Conservation (phyloP, 192 early-diverging fungal species). For the Linnemannia hyalina region DNA sequence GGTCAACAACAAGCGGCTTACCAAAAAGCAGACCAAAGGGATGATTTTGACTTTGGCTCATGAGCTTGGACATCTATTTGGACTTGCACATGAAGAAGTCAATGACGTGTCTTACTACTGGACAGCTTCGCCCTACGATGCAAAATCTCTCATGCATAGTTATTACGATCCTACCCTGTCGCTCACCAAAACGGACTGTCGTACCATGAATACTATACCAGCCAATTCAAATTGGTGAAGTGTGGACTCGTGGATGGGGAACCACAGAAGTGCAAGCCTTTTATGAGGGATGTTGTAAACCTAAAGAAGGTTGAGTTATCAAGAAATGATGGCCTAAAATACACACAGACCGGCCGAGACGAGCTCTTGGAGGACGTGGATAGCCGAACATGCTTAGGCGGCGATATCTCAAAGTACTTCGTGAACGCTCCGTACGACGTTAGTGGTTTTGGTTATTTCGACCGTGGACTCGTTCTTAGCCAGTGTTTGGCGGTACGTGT, state of each 20-base stretch:
- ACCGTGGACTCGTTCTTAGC: background rate
- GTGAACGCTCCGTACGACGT: background rate
- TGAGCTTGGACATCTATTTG: no score
- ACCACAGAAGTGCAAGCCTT: no score
- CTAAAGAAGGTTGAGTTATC: background rate
- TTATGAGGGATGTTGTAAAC: background rate
- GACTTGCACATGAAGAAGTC: no score
- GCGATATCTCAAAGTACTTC: background rate
- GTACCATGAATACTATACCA: background rate
- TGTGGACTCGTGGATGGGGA: background rate
- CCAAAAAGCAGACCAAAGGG: no score
- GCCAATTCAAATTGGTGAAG: background rate
- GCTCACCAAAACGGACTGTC: background rate
- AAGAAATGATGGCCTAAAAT: background rate
- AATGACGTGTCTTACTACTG: background rate
- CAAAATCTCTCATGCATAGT: background rate
- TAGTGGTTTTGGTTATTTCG: no score
- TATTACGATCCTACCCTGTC: background rate
- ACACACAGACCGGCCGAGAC: background rate
- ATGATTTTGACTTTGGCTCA: background rate
- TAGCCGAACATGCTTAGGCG: background rate
- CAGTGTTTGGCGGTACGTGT: background rate
- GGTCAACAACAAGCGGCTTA: no score
- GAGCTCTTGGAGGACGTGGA: background rate
- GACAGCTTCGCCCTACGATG: background rate